Percentiles rank a stretch among this genome's conserved stretches.
Conservation (phyloP, 2,329 filamentous ascomycete species). For the Hypoxylon sp. region DNA sequence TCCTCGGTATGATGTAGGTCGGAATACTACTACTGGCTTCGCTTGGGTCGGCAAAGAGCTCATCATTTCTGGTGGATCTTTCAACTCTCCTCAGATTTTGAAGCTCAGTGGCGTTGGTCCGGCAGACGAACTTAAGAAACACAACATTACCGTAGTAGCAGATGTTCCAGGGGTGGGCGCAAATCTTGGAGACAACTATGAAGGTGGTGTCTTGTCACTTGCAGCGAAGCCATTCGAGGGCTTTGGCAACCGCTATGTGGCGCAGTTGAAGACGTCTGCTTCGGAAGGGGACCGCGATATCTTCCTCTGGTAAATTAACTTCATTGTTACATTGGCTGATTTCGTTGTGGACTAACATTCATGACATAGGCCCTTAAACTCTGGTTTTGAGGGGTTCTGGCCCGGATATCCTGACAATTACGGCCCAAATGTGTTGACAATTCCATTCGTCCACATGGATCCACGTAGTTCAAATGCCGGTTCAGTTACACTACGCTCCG, state of each 20-base stretch:
- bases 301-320: slow-evolving; percentile 34
- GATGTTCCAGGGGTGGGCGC: slow-evolving; percentile 62
- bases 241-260: slow-evolving; percentile 36
- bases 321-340: neutral
- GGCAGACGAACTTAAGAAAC: slow-evolving; percentile 55
- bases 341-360: neutral
- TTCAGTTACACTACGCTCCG: slow-evolving; percentile 71
- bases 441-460: slow-evolving; percentile 67
- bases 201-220: slow-evolving; percentile 57
- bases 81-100: slow-evolving; percentile 67
- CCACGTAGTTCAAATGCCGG: slow-evolving; percentile 68
- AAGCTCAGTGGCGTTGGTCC: slow-evolving; percentile 63
- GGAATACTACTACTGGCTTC: slow-evolving; percentile 52
- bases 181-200: slow-evolving; percentile 64
- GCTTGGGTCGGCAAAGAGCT: slow-evolving; percentile 61
- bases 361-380: slow-evolving; percentile 30
- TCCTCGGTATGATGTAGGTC: slow-evolving; percentile 43
- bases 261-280: slow-evolving; percentile 45
- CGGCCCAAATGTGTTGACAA: slow-evolving; percentile 50
- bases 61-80: slow-evolving; percentile 65
- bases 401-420: slow-evolving; percentile 40
- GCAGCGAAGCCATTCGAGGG: slow-evolving; percentile 37
- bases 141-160: slow-evolving; percentile 59
- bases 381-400: slow-evolving; percentile 46
- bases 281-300: slow-evolving; percentile 41